These are phyloP conservation scores for Xerophyta viscosa DNA, from an alignment of 106 monocot species.

Conservation along the genomic window DNA sequence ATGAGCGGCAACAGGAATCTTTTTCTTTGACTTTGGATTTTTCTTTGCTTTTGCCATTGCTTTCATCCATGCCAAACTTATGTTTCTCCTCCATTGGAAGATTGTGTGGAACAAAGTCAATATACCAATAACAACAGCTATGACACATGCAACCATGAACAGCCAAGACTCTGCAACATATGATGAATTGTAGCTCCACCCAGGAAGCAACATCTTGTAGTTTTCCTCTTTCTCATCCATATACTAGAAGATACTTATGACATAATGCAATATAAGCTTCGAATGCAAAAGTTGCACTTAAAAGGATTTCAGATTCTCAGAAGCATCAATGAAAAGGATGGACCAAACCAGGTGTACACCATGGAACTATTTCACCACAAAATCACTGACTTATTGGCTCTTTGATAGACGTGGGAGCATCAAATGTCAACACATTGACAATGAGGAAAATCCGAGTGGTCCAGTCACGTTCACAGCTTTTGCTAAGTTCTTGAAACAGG, in stretches of 20 bases:
- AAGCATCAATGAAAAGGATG: background rate
- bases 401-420: too few relatives aligned
- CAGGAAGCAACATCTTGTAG: constrained; percentile 23
- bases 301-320: background rate
- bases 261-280: background rate
- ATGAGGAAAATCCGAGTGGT: too few relatives aligned
- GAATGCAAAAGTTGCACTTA: background rate
- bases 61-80: constrained; percentile 66
- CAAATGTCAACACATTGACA: too few relatives aligned
- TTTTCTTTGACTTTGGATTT: constrained; percentile 46
- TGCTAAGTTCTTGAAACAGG: too few relatives aligned
- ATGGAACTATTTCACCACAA: too few relatives aligned
- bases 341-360: too few relatives aligned
- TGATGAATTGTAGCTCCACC: constrained; percentile 22
- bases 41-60: constrained; percentile 73
- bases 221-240: constrained; percentile 18
- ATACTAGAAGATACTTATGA: too few relatives aligned
- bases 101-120: constrained; percentile 42
- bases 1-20: constrained; percentile 55
- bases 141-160: constrained; percentile 28
- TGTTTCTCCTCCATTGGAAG: constrained; percentile 50
- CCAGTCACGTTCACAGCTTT: too few relatives aligned
- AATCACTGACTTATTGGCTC: too few relatives aligned
- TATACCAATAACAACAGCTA: constrained; percentile 29
- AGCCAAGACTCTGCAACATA: constrained; percentile 30